Evolutionary conservation across 1,139 yeast genomes (phyloP).

Genomic region (Meyerozyma elateridarum): DNA sequence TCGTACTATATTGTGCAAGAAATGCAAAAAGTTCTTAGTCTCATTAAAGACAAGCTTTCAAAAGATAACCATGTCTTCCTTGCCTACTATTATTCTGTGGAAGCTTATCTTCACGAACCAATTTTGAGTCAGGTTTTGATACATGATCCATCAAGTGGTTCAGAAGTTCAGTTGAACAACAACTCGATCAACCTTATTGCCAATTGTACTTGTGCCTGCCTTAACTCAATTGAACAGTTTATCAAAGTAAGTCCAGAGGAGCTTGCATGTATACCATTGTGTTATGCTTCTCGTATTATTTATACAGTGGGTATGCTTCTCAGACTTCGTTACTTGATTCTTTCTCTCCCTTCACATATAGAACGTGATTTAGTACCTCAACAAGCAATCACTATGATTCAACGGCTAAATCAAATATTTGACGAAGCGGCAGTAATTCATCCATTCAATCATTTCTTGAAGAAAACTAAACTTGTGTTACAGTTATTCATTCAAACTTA

Average conservation of each 20-base stretch:
- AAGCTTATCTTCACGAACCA: conserved; percentile 70
- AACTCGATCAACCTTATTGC: conserved; percentile 36
- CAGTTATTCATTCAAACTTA: conserved; percentile 59
- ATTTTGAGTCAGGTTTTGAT: conserved; percentile 31
- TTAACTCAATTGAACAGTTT: conserved; percentile 48
- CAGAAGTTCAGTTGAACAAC: conserved; percentile 16
- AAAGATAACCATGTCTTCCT: conserved; percentile 36
- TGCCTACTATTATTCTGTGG: conserved; percentile 59
- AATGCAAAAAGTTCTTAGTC: conserved; percentile 37
- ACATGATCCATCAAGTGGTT: conserved; percentile 15
- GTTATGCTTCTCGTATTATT: conserved; percentile 59
- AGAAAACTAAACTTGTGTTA: conserved; percentile 50
- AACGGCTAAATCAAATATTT: conserved; percentile 36
- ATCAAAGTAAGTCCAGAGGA: conserved; percentile 35
- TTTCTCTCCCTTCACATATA: conserved; percentile 51
- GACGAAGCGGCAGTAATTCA: conserved; percentile 31
- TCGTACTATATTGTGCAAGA: conserved; percentile 34
- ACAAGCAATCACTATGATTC: conserved; percentile 41
- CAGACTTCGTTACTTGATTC: conserved; percentile 51
- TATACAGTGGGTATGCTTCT: conserved; percentile 66
- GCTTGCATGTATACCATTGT: conserved; percentile 56
- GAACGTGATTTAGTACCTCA: conserved; percentile 47
- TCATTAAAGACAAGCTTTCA: conserved; percentile 32
- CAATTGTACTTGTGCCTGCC: conserved; percentile 53
- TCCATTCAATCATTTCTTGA: conserved; percentile 47